Evolutionary conservation across 306 rosid species (phyloP).

Genomic region (Quercus mongolica): DNA sequence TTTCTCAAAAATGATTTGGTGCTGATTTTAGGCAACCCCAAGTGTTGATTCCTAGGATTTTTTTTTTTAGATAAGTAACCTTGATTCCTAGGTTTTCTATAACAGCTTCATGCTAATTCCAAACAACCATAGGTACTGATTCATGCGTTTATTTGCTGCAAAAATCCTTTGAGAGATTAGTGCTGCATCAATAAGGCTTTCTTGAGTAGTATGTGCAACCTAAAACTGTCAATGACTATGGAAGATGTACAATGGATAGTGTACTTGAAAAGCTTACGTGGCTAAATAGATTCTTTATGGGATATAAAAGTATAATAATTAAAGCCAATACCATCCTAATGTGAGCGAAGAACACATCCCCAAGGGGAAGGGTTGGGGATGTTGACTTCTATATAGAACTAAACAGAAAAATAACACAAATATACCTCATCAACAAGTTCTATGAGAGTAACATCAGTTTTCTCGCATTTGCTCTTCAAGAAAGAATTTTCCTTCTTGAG

Average conservation of each 20-base stretch:
- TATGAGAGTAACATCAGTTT: slow-evolving; percentile 78
- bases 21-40: too few relatives aligned
- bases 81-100: too few relatives aligned
- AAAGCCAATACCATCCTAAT: not conserved
- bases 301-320: not conserved
- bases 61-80: too few relatives aligned
- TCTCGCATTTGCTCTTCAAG: slow-evolving; percentile 87
- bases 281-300: not conserved
- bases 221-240: not conserved
- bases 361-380: not conserved
- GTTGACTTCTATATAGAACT: not conserved
- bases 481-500: slow-evolving; percentile 89
- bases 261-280: not conserved
- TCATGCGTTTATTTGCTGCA: too few relatives aligned
- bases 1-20: too few relatives aligned
- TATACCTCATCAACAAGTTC: slow-evolving; percentile 88
- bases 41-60: too few relatives aligned
- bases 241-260: not conserved
- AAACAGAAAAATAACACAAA: not conserved
- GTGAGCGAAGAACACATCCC: not conserved
- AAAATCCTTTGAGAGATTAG: too few relatives aligned
- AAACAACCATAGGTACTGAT: too few relatives aligned
- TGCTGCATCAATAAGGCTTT: not conserved
- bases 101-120: too few relatives aligned
- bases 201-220: not conserved